Conservation (phyloP, 2,329 filamentous ascomycete species). For the Hypoxylon sp. region DNA sequence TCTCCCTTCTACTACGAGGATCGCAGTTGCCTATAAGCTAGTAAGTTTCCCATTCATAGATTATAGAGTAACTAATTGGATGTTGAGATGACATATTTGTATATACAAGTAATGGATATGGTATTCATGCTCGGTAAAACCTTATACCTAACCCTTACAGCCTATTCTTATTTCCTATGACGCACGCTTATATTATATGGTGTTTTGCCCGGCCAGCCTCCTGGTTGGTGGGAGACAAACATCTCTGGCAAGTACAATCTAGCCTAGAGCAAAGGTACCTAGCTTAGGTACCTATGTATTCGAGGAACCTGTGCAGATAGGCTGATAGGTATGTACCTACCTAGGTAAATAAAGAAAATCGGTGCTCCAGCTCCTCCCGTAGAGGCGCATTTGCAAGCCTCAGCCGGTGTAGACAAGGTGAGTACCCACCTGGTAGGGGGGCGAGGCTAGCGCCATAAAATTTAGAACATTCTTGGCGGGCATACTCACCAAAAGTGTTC, state of each 20-base stretch:
- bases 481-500: too few species aligned
- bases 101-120: not conserved
- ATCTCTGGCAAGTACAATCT: not conserved
- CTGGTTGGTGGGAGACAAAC: not conserved
- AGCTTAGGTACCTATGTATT: not conserved
- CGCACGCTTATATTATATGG: not conserved
- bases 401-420: conserved; percentile 26
- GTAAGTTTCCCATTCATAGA: not conserved
- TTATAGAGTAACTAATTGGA: not conserved
- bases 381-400: conserved; percentile 19
- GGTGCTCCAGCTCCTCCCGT: conserved; percentile 16
- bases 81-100: not conserved
- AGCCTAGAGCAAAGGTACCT: too few species aligned
- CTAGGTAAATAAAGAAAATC: conserved; percentile 3
- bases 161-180: not conserved
- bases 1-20: conserved; percentile 1
- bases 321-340: conserved; percentile 10
- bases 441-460: conserved; percentile 23
- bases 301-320: not conserved
- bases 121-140: not conserved
- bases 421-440: too few species aligned
- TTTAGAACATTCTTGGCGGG: too few species aligned
- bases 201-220: not conserved
- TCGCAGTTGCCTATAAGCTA: conserved; percentile 14
- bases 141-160: not conserved